Evolutionary conservation across 2,329 filamentous ascomycete species (phyloP), one percentile per base, ranked within the genome.

Genomic region (Elsinoe fawcettii): DNA sequence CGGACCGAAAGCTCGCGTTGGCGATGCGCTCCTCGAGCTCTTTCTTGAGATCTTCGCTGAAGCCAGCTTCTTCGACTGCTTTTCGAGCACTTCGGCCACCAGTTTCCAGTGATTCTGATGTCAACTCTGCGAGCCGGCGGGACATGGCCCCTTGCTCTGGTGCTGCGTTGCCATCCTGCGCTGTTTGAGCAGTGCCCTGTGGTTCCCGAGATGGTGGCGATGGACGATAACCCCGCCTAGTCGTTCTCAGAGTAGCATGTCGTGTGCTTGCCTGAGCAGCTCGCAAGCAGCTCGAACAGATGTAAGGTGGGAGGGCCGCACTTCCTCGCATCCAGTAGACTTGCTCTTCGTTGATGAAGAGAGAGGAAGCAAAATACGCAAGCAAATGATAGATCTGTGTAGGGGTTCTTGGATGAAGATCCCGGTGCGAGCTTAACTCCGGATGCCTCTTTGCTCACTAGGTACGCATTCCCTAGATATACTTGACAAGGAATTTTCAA

Each of bases 1-100:
- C 74, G 58, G 70, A 78, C 41, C 71, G 74, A 63, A 84, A 83
- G 30, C 73, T 73, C n/a, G 79, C 75, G 53, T 73, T 74, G 1
- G 79, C 77, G 57, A 85, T 79, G 58, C 80, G 77, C 62, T 82
- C 80, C 68, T 84, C 80, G 9, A 85, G 70, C 64, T 78, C 70
- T 56, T 70, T 71, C 67, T 80, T 82, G 61, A 85, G 67, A 4
- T 84, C 80, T 53, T 83, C 79, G 59, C 79, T 82, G 69, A 86
- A 85, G 49, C 80, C 81, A 25, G 79, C 80, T 61, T 84, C 79
- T 63, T 79, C 72, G n/a, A 85, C 74, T 51, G 79, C 79, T 63
- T 77, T 82, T 47, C 70, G 73, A 30, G 80, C 78, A 56, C 77
- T 75, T 58, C 76, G 75, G 25, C 80, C 78, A 30, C 80, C 80